Evolutionary conservation across 2,329 filamentous ascomycete species (phyloP).

Genomic region (Penicillium palitans): DNA sequence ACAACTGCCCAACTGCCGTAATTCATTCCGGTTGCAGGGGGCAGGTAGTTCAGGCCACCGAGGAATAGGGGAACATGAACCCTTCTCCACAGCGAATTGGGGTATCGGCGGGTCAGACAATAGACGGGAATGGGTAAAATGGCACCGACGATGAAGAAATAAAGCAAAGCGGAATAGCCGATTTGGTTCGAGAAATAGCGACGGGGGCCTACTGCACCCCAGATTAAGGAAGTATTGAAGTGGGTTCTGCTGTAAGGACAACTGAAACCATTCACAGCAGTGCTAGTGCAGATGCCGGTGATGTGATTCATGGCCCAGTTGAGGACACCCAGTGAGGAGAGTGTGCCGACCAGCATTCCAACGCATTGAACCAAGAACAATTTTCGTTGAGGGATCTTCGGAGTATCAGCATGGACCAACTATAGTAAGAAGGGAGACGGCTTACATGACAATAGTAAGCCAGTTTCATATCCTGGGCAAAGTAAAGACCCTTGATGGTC

Average conservation of each 20-base stretch:
- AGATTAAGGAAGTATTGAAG: constrained; percentile 68
- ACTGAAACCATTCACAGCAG: constrained; percentile 58
- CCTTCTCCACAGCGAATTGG: constrained; percentile 62
- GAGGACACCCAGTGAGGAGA: constrained; percentile 48
- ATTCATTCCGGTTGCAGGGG: constrained; percentile 66
- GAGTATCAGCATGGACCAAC: constrained; percentile 26
- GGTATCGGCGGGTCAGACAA: constrained; percentile 57
- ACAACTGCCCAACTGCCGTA: constrained; percentile 68
- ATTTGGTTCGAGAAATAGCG: constrained; percentile 63
- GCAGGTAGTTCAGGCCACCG: constrained; percentile 60
- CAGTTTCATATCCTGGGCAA: constrained; percentile 33
- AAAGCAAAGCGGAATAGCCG: constrained; percentile 63
- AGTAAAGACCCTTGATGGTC: constrained; percentile 30
- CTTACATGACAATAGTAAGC: constrained; percentile 27
- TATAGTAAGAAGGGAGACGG: not conserved
- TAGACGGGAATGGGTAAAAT: constrained; percentile 60
- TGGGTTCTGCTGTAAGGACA: constrained; percentile 57
- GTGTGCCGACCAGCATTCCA: constrained; percentile 48
- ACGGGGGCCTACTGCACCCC: constrained; percentile 68
- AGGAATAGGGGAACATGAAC: constrained; percentile 65
- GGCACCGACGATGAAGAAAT: constrained; percentile 68
- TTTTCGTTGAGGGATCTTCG: constrained; percentile 43
- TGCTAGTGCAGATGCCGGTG: constrained; percentile 50
- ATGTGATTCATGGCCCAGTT: constrained; percentile 50
- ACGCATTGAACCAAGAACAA: constrained; percentile 52